Evolutionary conservation across 2,329 filamentous ascomycete species (phyloP).

Genomic region (Cryphonectria parasitica): DNA sequence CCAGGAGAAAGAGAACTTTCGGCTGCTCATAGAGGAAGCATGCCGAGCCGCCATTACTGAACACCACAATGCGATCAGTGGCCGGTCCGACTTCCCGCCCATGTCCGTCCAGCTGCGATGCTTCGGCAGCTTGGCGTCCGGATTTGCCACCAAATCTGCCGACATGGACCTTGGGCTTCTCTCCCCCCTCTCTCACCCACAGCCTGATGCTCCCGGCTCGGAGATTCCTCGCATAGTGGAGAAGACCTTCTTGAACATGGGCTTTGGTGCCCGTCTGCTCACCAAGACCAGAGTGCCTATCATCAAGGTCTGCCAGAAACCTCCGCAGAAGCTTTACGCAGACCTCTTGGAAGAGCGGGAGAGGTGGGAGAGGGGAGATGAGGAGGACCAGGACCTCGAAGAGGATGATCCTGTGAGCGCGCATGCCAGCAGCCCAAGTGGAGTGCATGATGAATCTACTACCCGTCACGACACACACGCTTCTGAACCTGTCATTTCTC

Average conservation of each 20-base stretch:
- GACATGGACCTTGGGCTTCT: conserved; percentile 88
- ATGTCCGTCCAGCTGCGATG: conserved; percentile 70
- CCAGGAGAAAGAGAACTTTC: conserved; percentile 72
- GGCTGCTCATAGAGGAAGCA: conserved; percentile 64
- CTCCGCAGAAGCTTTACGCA: conserved; percentile 61
- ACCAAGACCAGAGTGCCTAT: conserved; percentile 83
- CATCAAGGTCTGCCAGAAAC: conserved; percentile 80
- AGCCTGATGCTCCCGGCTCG: conserved; percentile 58
- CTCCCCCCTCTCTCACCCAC: conserved; percentile 61
- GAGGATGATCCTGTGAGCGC: conserved; percentile 45
- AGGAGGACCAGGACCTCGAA: conserved; percentile 41
- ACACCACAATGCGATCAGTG: conserved; percentile 51
- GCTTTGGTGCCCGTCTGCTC: conserved; percentile 76
- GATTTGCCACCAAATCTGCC: conserved; percentile 84
- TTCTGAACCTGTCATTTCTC: not conserved
- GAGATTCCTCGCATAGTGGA: conserved; percentile 76
- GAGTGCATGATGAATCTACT: conserved; percentile 24
- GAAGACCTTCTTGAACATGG: conserved; percentile 71
- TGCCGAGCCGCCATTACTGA: conserved; percentile 62
- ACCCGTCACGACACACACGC: conserved; percentile 18
- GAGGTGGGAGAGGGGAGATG: conserved; percentile 70
- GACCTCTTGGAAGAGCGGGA: conserved; percentile 67
- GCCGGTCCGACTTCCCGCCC: conserved; percentile 51
- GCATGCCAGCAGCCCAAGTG: conserved; percentile 23
- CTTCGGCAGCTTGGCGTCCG: conserved; percentile 82